Conservation (phyloP, 208 protist genomes). For the Lotmaria passim region DNA sequence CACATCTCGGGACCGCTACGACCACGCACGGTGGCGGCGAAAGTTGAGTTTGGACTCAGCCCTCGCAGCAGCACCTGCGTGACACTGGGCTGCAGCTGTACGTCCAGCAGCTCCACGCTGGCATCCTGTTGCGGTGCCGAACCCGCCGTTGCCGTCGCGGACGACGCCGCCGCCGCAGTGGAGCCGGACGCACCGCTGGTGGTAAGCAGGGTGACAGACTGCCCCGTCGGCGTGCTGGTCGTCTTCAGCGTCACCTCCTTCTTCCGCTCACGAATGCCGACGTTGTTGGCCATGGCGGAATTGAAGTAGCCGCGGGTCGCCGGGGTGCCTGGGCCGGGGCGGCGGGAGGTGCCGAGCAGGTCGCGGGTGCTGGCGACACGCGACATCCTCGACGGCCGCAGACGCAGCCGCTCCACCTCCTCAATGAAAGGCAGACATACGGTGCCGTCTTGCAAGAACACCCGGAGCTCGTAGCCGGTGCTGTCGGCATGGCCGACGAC, state of each 20-base stretch:
- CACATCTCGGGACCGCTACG: slow-evolving; percentile 63
- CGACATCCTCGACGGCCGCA: slow-evolving; percentile 12
- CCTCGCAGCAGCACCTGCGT: slow-evolving; percentile 46
- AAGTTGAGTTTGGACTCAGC: slow-evolving; percentile 46
- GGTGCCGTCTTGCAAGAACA: slow-evolving; percentile 39
- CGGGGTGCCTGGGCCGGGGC: background rate
- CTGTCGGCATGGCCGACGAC: slow-evolving; percentile 55
- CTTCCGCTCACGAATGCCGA: slow-evolving; percentile 26
- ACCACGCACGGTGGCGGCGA: slow-evolving; percentile 54
- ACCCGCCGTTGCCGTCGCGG: background rate
- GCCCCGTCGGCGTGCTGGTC: background rate
- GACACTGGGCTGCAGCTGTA: slow-evolving; percentile 42
- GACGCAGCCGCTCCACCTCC: slow-evolving; percentile 31
- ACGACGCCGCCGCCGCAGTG: background rate
- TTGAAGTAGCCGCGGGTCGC: slow-evolving; percentile 22
- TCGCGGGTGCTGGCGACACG: slow-evolving; percentile 15
- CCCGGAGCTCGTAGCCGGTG: slow-evolving; percentile 63
- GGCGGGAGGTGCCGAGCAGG: slow-evolving; percentile 5
- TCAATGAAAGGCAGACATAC: slow-evolving; percentile 58
- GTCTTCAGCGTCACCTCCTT: slow-evolving; percentile 21
- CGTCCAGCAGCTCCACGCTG: slow-evolving; percentile 48
- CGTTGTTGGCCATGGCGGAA: background rate
- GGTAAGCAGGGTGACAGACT: slow-evolving; percentile 11
- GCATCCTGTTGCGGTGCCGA: background rate
- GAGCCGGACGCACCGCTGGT: background rate